Evolutionary conservation across 805 yeast species (phyloP).

Genomic region (Sugiyamaella mastotermitis): DNA sequence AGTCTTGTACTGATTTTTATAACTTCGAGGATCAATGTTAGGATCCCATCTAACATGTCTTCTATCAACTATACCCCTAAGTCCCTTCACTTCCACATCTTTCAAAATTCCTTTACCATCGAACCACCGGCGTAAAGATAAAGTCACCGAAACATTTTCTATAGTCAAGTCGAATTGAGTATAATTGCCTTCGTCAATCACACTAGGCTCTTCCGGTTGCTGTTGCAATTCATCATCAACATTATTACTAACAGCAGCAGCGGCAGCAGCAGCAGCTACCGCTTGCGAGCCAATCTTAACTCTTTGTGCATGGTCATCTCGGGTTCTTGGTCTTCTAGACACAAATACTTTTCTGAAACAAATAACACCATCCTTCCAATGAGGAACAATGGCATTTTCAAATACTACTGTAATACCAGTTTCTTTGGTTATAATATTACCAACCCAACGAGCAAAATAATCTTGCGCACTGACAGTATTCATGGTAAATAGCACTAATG

Average conservation of each 20-base stretch:
- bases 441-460: conserved; percentile 71
- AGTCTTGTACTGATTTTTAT: conserved; percentile 62
- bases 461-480: conserved; percentile 89
- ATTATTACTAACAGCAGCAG: conserved; percentile 17
- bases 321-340: conserved; percentile 66
- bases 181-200: conserved; percentile 78
- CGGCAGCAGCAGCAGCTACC: conserved; percentile 59
- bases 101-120: conserved; percentile 84
- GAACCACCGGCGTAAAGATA: conserved; percentile 81
- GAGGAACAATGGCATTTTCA: conserved; percentile 91
- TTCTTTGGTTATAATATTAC: conserved; percentile 77
- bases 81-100: conserved; percentile 72
- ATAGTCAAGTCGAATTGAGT: conserved; percentile 92
- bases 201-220: background rate
- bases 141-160: conserved; percentile 73
- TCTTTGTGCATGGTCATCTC: conserved; percentile 27
- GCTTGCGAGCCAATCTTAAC: conserved; percentile 70
- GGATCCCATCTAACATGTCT: conserved; percentile 80
- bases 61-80: conserved; percentile 90
- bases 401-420: conserved; percentile 79
- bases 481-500: conserved; percentile 66
- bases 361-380: conserved; percentile 84
- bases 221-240: conserved; percentile 1
- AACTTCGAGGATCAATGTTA: conserved; percentile 76
- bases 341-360: conserved; percentile 80